Evolutionary conservation across 768 basidiomycete species (phyloP), one percentile per base, ranked within the genome.

Genomic region (Lactarius evosmus): DNA sequence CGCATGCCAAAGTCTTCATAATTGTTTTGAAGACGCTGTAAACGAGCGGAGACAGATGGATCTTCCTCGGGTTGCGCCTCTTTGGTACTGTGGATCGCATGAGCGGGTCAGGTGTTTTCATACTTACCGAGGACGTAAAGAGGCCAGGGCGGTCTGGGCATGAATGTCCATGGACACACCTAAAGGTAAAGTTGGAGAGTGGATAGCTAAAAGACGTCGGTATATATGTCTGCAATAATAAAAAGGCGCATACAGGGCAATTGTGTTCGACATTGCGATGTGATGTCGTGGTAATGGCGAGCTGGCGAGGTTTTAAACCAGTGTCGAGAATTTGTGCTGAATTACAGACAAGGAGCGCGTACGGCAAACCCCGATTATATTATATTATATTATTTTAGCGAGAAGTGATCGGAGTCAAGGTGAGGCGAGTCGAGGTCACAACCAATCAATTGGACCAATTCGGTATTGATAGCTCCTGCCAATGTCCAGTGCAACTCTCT

Each of bases 1-100:
- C 97, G 85, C 92, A 98, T 96, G 9, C 97, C 97, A 75, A 88
- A 94, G 75, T 96, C 93, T 73, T 93, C 92, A 83, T 95, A 98
- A 75, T 98, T 96, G 73, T 92, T 91, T 73, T 97, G 91, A 12
- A 99, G 83, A 17, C 97, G 87, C 73, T 95, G 93, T 7, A 99
- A 81, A 53, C 97, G 90, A 2, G 95, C 93, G 1, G 93, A 88
- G 2, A 99, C 97, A 2, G 93, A 95, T 0, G 95, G 92, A 71
- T 98, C 97, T 74, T 99, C 97, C 71, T 98, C 95, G 7, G 94
- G 93, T 73, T 98, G 97, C 0, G 94, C 87, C 72, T 97, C 95
- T 74, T 98, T 97, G 50, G 93, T 94, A 73, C 95, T 96, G 46
- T 11, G 55, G 17, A 27, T 54, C 58, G 38, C 29, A 38, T 52